Conservation (phyloP, 306 rosid species). For the Quillaja saponaria region DNA sequence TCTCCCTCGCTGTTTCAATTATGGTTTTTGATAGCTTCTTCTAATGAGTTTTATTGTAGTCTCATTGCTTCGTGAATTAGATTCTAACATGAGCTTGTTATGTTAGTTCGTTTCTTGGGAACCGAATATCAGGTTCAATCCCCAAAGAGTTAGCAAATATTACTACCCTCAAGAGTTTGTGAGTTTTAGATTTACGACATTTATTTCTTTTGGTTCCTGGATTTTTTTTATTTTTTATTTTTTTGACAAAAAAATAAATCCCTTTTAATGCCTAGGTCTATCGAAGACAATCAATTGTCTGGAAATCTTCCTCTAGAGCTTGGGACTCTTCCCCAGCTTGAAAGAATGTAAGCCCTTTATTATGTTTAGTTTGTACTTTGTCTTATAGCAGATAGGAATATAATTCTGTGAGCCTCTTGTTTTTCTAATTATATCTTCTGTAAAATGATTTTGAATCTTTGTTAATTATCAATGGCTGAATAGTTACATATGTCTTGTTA, state of each 20-base stretch:
- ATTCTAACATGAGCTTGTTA: neutral
- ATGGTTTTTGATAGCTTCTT: neutral
- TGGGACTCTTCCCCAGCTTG: constrained; percentile 51
- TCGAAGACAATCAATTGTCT: constrained; percentile 65
- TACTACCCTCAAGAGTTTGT: constrained; percentile 62
- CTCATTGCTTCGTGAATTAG: neutral
- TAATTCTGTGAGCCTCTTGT: neutral
- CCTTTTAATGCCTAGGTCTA: constrained; percentile 42
- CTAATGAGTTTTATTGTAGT: neutral
- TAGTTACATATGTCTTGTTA: neutral
- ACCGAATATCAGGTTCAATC: constrained; percentile 63
- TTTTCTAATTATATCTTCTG: neutral
- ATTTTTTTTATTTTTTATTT: neutral
- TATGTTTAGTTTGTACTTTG: neutral
- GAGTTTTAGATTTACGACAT: constrained; percentile 32
- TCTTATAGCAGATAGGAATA: neutral
- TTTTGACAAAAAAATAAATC: too few species aligned
- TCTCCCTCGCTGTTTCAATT: too few species aligned
- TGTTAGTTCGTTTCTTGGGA: constrained; percentile 60
- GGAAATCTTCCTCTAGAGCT: constrained; percentile 62
- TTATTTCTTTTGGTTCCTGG: neutral
- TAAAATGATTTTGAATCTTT: neutral
- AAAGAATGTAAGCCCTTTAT: constrained; percentile 53
- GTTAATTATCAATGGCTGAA: neutral
- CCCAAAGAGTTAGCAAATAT: constrained; percentile 70